Evolutionary conservation across 352 stramenopile genomes (phyloP).

Genomic region (Phytophthora fragariaefolia): DNA sequence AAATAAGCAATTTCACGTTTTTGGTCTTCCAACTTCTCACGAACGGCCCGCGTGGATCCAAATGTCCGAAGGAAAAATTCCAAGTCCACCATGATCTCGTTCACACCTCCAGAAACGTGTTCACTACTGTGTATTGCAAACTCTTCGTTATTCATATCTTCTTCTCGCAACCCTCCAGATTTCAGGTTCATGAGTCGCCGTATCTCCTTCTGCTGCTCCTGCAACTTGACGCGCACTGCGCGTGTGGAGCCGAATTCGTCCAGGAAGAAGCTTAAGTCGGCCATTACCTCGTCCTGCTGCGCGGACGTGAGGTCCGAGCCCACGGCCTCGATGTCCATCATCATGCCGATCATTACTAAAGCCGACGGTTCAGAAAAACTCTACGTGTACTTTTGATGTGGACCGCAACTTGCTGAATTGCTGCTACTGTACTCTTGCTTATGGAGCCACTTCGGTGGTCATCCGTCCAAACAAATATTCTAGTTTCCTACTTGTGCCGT

Average conservation of each 20-base stretch:
- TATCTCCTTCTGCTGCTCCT: conserved; percentile 19
- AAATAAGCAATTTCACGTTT: neutral
- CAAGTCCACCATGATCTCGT: conserved; percentile 22
- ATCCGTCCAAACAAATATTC: too few species aligned
- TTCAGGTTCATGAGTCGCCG: neutral
- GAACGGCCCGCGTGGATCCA: conserved; percentile 3
- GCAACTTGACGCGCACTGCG: conserved; percentile 19
- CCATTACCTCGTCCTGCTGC: conserved; percentile 11
- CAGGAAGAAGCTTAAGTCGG: conserved; percentile 21
- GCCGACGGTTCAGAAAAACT: neutral
- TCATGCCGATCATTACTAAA: too few species aligned
- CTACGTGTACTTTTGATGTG: neutral
- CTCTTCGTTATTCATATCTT: neutral
- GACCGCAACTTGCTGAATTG: neutral
- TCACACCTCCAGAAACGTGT: neutral
- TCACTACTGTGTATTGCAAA: neutral
- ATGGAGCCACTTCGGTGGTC: too few species aligned
- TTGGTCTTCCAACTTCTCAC: neutral
- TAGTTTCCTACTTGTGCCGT: too few species aligned
- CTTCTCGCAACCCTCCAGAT: neutral
- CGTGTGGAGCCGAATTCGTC: conserved; percentile 23
- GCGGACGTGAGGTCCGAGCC: conserved; percentile 1
- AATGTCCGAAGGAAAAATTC: conserved; percentile 14
- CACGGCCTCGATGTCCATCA: conserved; percentile 9
- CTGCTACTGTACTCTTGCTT: neutral